Evolutionary conservation across 441 rosid species (phyloP), one percentile per base, ranked within the genome.

Genomic region (Hura crepitans): DNA sequence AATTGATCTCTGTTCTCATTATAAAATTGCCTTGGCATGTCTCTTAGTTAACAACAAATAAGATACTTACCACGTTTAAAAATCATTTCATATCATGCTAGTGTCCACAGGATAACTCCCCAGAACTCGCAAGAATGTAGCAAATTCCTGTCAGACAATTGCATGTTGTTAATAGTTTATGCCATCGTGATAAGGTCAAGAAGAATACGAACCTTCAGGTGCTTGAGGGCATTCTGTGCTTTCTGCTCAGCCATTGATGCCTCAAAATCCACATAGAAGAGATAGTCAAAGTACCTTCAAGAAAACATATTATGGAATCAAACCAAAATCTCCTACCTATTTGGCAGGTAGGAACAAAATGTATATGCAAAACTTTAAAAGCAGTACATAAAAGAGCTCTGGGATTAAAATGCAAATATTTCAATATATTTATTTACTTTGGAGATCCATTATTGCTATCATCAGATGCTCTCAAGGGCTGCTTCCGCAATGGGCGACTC

Each of bases 81-180:
- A 53, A 57, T 31, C 71, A 35, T 76, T 30, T 87, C 84, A 86
- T 66, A 74, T 75, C 97, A 89, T 87, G 81, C 86, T 78, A 58
- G 92, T 82, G 82, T 90, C 97, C 68, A 86, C 89, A 4, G 97
- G 97, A 84, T 92, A 95, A 79, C 99, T 95, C 72, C 99, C 99
- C 11, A 95, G 81, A 74, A 95, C 98, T 72, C 98, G 87, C 82
- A 95, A 81, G 80, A 89, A 95, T 10, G 98, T 89, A 30, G 96
- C 97, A 71, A 92, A 89, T 77, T 95, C 99, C 99, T 92, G 91
- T 67, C 55, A 77, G 63, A 20, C 45, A 72, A 62, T 17, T 54
- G 33, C 1, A 66, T 39, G 57, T 70, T 64, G 74, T 35, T 50
- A 27, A 37, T 15, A 33, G 46, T 62, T 50, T 35, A 60, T 46